Evolutionary conservation across 169 alveolate species (phyloP).

Genomic region (Theileria sp.): DNA sequence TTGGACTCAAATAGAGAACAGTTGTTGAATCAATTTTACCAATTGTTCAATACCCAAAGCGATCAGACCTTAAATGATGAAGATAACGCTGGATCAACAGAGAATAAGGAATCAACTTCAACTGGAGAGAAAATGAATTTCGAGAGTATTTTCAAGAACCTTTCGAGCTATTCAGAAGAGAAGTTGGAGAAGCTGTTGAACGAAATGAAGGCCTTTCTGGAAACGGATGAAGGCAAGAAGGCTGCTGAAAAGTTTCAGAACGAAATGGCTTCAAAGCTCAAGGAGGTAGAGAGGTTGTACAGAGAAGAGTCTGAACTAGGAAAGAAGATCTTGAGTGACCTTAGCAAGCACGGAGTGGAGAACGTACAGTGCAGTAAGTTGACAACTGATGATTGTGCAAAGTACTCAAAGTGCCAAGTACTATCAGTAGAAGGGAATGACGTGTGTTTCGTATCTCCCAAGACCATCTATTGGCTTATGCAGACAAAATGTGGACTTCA

Average conservation of each 20-base stretch:
- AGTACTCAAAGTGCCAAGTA: slow-evolving; percentile 58
- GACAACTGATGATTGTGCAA: slow-evolving; percentile 32
- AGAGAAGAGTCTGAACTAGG: slow-evolving; percentile 29
- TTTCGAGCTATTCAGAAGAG: slow-evolving; percentile 23
- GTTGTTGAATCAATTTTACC: slow-evolving; percentile 3
- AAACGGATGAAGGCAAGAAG: slow-evolving; percentile 17
- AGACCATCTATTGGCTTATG: slow-evolving; percentile 57
- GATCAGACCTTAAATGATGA: background rate
- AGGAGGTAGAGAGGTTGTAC: slow-evolving; percentile 4
- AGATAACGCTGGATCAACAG: background rate
- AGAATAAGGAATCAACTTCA: background rate
- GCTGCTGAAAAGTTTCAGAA: slow-evolving; percentile 41
- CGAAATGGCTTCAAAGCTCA: slow-evolving; percentile 22
- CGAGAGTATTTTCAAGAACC: slow-evolving; percentile 32
- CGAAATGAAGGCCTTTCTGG: slow-evolving; percentile 2
- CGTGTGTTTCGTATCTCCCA: slow-evolving; percentile 64
- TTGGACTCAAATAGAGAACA: slow-evolving; percentile 20
- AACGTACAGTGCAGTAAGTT: slow-evolving; percentile 43
- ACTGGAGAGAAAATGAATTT: slow-evolving; percentile 10
- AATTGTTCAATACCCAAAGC: background rate
- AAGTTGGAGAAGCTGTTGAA: background rate
- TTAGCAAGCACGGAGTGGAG: slow-evolving; percentile 44
- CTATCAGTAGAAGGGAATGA: slow-evolving; percentile 54
- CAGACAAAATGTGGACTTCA: slow-evolving; percentile 67
- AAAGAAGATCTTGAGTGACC: slow-evolving; percentile 49